Evolutionary conservation across 2,329 filamentous ascomycete genomes (phyloP), one percentile per base, ranked within the genome.

Genomic region (Calonectria multiphialidica): DNA sequence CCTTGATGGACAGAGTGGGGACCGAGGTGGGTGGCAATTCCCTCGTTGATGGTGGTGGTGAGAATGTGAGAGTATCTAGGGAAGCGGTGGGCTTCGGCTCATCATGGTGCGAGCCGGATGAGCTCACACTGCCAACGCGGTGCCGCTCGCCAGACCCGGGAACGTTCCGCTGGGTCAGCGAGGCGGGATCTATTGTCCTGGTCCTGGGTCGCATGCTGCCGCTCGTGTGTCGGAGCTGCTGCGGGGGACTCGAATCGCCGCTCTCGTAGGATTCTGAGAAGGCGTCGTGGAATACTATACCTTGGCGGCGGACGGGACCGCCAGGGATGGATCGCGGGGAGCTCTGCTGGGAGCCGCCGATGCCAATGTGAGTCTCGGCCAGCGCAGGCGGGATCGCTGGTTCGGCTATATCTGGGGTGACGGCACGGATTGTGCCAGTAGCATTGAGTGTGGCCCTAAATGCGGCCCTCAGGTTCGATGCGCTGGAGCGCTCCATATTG

Each of bases 41-140:
- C 44, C 83, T 76, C 30, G 64, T 44, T 73, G 80, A 71, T 80
- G 83, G 66, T 75, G 85, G 81, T 5, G 87, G 82, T 40, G 86
- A 84, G 72, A 86, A 87, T 44, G 83, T 80, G 25, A 86, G 74
- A 2, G 86, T 83, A 72, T 89, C 87, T 13, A 85, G 42, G 3
- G 79, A 78, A 53, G 83, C 80, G n/a, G 84, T 82, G 28, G 83
- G 80, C 25, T 84, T 86, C 69, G 86, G 83, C 47, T 90, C 88
- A 25, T 90, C 88, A 62, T 87, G 86, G 59, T 90, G 86, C 5
- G 91, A 89, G 5, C 87, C 80, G 9, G 91, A 88, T 42, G 92
- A 93, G 76, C 93, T 92, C 77, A 95, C 90, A 33, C 93, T 95
- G 62, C 93, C 92, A 50, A 95, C 90, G 64, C 93, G 89, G 77